These are phyloP conservation scores for Persicaria tinctoria DNA, from an alignment of 148 eudicot genomes.

Conservation along the genomic window DNA sequence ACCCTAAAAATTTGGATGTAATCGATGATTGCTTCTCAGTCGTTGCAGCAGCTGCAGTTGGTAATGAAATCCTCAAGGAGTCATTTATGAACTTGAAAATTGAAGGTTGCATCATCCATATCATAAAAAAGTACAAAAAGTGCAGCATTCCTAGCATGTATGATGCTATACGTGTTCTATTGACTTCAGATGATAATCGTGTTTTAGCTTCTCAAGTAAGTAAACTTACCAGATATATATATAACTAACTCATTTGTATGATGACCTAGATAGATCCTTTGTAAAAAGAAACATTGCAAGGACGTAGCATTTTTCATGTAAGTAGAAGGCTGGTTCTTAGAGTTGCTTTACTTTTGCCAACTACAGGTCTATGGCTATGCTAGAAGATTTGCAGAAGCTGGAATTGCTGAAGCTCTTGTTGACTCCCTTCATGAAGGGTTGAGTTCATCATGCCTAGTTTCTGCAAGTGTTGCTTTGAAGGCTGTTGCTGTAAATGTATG, in stretches of 20 bases:
- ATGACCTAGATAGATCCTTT: background rate
- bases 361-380: conserved; percentile 91
- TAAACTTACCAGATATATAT: background rate
- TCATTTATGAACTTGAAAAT: conserved; percentile 71
- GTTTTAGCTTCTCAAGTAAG: conserved; percentile 95
- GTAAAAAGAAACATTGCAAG: background rate
- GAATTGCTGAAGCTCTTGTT: conserved; percentile 78
- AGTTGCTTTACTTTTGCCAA: background rate
- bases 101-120: conserved; percentile 50
- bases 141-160: conserved; percentile 44
- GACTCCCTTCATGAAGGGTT: conserved; percentile 60
- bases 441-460: conserved; percentile 60
- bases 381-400: conserved; percentile 71
- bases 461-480: conserved; percentile 76
- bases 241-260: background rate
- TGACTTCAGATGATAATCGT: conserved; percentile 87
- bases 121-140: conserved; percentile 31
- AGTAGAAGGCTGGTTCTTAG: background rate
- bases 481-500: conserved; percentile 88
- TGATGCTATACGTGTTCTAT: conserved; percentile 66
- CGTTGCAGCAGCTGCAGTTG: conserved; percentile 74
- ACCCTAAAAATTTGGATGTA: conserved; percentile 29
- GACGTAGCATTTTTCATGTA: background rate
- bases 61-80: conserved; percentile 87
- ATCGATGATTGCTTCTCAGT: conserved; percentile 65